Percentiles rank a stretch among this genome's conserved stretches.
These are phyloP conservation scores for Fusarium torreyae DNA, from an alignment of 2,329 filamentous ascomycete species.

Conservation along the genomic window DNA sequence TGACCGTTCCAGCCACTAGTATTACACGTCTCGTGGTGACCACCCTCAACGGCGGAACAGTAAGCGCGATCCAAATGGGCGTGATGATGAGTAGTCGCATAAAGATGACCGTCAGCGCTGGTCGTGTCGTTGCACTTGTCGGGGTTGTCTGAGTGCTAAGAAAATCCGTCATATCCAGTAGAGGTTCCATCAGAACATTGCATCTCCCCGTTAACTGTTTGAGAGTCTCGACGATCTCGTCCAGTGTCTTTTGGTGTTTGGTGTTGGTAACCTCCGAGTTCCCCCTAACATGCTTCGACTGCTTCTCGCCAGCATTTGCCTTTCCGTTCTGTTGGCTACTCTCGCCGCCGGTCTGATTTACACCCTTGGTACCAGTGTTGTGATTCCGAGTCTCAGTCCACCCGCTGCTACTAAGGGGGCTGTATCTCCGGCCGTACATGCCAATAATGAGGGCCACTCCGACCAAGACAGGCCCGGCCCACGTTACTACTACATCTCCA, in stretches of 20 bases:
- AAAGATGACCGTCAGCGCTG: conserved; percentile 90
- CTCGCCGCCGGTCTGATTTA: conserved; percentile 36
- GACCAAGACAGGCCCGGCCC: conserved; percentile 86
- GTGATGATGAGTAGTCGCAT: conserved; percentile 90
- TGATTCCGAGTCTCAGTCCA: conserved; percentile 70
- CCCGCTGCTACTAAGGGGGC: conserved; percentile 87
- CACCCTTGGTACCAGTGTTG: conserved; percentile 42
- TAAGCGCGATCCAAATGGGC: conserved; percentile 88
- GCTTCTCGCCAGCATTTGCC: conserved; percentile 47
- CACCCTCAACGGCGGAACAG: conserved; percentile 85
- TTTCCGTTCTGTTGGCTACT: conserved; percentile 48
- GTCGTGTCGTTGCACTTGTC: conserved; percentile 90
- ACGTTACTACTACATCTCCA: conserved; percentile 85
- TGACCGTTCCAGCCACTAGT: conserved; percentile 87
- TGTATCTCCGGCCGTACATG: conserved; percentile 94
- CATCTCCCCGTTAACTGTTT: conserved; percentile 92
- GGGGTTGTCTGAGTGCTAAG: conserved; percentile 91
- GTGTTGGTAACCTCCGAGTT: conserved; percentile 74
- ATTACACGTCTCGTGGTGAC: conserved; percentile 89
- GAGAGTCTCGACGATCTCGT: conserved; percentile 96
- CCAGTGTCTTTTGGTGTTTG: conserved; percentile 91
- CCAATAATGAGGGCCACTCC: conserved; percentile 85
- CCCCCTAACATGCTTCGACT: conserved; percentile 60
- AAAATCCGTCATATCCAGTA: conserved; percentile 92
- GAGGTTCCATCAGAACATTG: conserved; percentile 91